A percentile compares a stretch with the other conserved stretches of the same genome.
Conservation (phyloP, 257 asterid species). For the Verbascum thapsus region DNA sequence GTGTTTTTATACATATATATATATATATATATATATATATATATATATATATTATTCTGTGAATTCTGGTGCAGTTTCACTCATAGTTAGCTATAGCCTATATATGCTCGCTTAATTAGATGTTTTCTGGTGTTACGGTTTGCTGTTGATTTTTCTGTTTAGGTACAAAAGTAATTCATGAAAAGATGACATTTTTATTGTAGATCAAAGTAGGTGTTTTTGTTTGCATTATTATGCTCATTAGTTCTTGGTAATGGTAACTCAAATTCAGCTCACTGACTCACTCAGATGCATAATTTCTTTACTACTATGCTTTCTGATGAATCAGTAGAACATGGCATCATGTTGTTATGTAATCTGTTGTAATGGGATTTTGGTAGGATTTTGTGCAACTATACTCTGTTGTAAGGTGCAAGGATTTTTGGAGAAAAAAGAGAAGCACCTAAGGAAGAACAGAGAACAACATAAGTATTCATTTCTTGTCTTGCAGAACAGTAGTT, state of each 20-base stretch:
- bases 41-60: too few species aligned
- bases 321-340: neutral
- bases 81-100: neutral
- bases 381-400: neutral
- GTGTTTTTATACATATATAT: neutral
- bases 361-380: neutral
- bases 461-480: too few species aligned
- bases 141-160: neutral
- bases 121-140: neutral
- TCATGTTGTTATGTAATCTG: neutral
- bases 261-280: neutral
- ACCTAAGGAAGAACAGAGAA: too few species aligned
- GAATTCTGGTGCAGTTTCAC: constrained; percentile 14
- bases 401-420: too few species aligned
- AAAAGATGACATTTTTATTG: neutral
- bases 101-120: neutral
- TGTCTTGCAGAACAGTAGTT: too few species aligned
- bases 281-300: too few species aligned
- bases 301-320: neutral
- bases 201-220: neutral
- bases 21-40: neutral
- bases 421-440: too few species aligned
- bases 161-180: neutral
- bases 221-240: neutral
- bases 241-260: neutral